phyloP scores from a whole-genome alignment of 2,329 filamentous ascomycete genomes.

The Berkeleyomyces rouxiae region DNA sequence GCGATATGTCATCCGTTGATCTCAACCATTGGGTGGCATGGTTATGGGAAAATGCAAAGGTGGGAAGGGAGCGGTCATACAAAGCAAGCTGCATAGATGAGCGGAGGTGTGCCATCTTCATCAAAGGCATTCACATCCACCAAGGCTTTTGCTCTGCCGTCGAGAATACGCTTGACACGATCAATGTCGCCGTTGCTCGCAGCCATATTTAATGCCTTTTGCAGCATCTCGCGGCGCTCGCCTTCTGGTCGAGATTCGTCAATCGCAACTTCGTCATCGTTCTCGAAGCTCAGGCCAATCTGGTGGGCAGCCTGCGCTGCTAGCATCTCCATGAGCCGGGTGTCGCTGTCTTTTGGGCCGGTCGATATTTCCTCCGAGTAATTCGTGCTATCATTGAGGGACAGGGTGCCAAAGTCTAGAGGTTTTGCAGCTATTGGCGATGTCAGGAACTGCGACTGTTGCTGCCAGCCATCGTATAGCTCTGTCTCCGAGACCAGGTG shows the following conservation, averaged over 20 bases:
- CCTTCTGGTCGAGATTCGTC: conserved; percentile 56
- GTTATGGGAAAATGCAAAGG: background rate
- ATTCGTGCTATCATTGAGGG: conserved; percentile 50
- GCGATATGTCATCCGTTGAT: conserved; percentile 3
- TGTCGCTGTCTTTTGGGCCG: conserved; percentile 56
- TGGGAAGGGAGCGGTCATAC: conserved; percentile 30
- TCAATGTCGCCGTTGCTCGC: conserved; percentile 89
- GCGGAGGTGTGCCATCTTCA: conserved; percentile 84
- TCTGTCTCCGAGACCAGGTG: conserved; percentile 64
- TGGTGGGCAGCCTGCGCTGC: conserved; percentile 81
- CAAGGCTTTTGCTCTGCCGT: conserved; percentile 55
- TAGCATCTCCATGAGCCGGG: conserved; percentile 85
- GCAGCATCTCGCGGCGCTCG: conserved; percentile 67
- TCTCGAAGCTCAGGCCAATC: conserved; percentile 52
- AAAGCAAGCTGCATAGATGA: conserved; percentile 98
- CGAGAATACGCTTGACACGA: conserved; percentile 59
- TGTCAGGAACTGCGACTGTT: conserved; percentile 88
- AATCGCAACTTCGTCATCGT: conserved; percentile 63
- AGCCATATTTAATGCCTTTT: conserved; percentile 83
- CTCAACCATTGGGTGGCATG: background rate
- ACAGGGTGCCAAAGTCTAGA: conserved; percentile 63
- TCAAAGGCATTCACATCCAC: conserved; percentile 79
- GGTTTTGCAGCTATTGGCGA: conserved; percentile 73
- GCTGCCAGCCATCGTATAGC: conserved; percentile 99
- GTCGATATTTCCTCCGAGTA: conserved; percentile 42